Evolutionary conservation across 1,284 basidiomycete genomes (phyloP).

Genomic region (Hemileia vastatrix): DNA sequence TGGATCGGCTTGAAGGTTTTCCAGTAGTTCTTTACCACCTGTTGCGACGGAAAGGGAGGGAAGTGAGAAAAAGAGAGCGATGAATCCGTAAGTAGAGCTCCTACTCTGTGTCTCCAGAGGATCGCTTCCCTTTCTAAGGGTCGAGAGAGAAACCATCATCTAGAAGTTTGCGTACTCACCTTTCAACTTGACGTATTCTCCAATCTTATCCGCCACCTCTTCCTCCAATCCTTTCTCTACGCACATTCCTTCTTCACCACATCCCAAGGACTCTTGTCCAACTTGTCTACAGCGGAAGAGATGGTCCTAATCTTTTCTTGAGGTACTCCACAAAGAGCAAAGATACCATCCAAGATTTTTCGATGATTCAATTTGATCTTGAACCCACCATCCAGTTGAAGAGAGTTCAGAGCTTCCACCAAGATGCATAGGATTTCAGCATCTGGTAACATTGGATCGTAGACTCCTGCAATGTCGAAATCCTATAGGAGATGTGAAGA

Average conservation of each 20-base stretch:
- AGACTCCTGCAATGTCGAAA: conserved; percentile 79
- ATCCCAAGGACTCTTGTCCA: conserved; percentile 90
- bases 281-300: conserved; percentile 92
- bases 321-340: conserved; percentile 90
- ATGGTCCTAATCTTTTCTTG: conserved; percentile 80
- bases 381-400: conserved; percentile 78
- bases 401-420: conserved; percentile 66
- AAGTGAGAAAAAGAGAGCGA: not conserved
- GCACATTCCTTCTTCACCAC: conserved; percentile 95
- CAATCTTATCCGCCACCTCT: conserved; percentile 82
- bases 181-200: conserved; percentile 93
- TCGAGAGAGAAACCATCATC: too few species aligned
- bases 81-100: not conserved
- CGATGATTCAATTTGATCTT: conserved; percentile 89
- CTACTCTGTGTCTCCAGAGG: not conserved
- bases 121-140: not conserved
- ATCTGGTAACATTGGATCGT: conserved; percentile 91
- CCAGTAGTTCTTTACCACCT: conserved; percentile 70
- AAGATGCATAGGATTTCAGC: conserved; percentile 77
- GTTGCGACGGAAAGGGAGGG: too few species aligned
- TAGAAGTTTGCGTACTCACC: conserved; percentile 52
- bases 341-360: conserved; percentile 93
- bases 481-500: conserved; percentile 53
- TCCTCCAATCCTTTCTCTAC: conserved; percentile 81
- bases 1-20: conserved; percentile 60